Evolutionary conservation across 805 yeast genomes (phyloP), one percentile per base, ranked within the genome.

Genomic region (Ogataea siamensis): DNA sequence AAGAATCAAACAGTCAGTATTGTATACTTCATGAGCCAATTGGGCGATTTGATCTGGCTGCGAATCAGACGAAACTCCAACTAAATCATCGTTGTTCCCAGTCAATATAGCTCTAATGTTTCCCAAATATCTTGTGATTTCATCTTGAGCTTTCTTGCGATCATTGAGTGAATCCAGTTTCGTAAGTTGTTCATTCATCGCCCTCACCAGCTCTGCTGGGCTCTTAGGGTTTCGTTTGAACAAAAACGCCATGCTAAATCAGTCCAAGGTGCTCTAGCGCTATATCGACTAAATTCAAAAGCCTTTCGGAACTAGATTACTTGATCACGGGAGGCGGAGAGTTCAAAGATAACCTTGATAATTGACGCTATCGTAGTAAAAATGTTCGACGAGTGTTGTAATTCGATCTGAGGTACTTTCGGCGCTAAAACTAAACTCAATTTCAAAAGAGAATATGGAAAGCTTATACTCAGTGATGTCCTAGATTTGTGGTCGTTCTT

Each of bases 161-260:
- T 74, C 78, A 20, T 54, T 53, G 6, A 65, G 51, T 8, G 58
- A 46, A 44, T 80, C 85, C 14, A 83, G 67, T 55, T 83, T 83
- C 11, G 69, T 57, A 8, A 88, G 70, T 53, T 78, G 85, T 32
- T 91, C 98, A 46, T 76, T 76, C 45, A 88, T 70, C 5, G 80
- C 78, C 33, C 86, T 73, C 3, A 87, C 83, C 42, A 88, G 73
- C 54, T 91, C 99, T 13, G 76, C 75, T 2, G 96, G 95, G 1
- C 96, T 80, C 60, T 87, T 88, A 7, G 95, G 96, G 55, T 81
- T 86, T 55, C 96, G 74, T 49, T 87, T 85, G 72, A 93, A 91
- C 51, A 93, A 68, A 54, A 91, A 91, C 9, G 96, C 84, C 96
- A 89, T 87, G 25, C n/a, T n/a, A n/a, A n/a, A n/a, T n/a, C n/a